Conservation (phyloP, 1,284 basidiomycete species). For the Kwoniella shivajii region DNA sequence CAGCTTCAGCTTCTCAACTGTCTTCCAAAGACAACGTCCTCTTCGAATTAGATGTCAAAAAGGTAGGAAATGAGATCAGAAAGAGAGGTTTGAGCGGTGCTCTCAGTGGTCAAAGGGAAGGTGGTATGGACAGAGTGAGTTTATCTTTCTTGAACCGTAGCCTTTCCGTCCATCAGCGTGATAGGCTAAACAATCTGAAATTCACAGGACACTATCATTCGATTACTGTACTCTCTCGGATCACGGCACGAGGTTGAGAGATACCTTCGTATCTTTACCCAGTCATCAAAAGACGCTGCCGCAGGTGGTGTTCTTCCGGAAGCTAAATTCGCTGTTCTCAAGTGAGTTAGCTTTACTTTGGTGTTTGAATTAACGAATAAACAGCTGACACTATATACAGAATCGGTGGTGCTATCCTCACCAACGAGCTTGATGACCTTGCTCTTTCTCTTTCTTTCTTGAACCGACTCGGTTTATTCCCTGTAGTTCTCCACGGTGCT, state of each 20-base stretch:
- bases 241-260: constrained; percentile 94
- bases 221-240: constrained; percentile 90
- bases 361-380: not conserved
- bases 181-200: not conserved
- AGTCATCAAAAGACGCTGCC: constrained; percentile 69
- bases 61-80: constrained; percentile 51
- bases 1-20: constrained; percentile 22
- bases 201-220: constrained; percentile 82
- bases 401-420: constrained; percentile 87
- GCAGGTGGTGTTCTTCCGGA: constrained; percentile 54
- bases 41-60: constrained; percentile 49
- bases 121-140: constrained; percentile 54
- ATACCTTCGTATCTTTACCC: constrained; percentile 92
- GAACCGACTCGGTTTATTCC: constrained; percentile 90
- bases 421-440: constrained; percentile 82
- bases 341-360: constrained; percentile 52
- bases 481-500: constrained; percentile 89
- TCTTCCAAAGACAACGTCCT: constrained; percentile 35
- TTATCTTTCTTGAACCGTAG: not conserved
- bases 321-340: constrained; percentile 91
- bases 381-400: constrained; percentile 33
- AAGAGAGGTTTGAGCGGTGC: constrained; percentile 46
- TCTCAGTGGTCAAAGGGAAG: constrained; percentile 35
- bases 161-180: not conserved
- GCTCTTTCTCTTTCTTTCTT: constrained; percentile 90